phyloP scores from a whole-genome alignment of 139 green algal species.

The Trebouxia sp. region DNA sequence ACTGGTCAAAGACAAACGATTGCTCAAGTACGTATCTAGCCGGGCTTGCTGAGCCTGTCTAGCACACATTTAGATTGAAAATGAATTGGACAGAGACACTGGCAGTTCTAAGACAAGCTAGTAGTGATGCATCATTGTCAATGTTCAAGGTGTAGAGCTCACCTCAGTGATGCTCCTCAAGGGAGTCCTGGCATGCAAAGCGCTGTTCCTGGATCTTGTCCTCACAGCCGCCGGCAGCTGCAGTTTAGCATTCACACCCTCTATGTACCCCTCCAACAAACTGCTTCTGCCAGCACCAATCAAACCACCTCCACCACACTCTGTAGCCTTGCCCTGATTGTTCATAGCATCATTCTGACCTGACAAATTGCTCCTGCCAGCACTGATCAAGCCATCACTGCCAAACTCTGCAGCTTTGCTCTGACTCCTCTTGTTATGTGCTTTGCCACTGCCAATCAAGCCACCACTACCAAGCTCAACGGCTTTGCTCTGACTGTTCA shows the following conservation, averaged over 20 bases:
- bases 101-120: background rate
- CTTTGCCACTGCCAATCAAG: too few relatives aligned
- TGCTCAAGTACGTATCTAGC: too few relatives aligned
- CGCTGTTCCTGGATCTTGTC: background rate
- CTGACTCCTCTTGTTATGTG: too few relatives aligned
- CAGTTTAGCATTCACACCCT: background rate
- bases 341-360: too few relatives aligned
- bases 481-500: too few relatives aligned
- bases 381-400: too few relatives aligned
- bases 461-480: too few relatives aligned
- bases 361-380: too few relatives aligned
- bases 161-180: conserved; percentile 1
- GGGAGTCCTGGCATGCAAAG: background rate
- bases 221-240: conserved; percentile 16
- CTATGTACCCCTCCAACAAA: background rate
- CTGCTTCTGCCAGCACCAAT: background rate
- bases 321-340: background rate
- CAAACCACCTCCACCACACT: background rate
- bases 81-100: background rate
- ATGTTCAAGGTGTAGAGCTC: background rate
- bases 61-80: too few relatives aligned
- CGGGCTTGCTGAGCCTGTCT: too few relatives aligned
- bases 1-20: too few relatives aligned
- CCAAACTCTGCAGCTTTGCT: too few relatives aligned
- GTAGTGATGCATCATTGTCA: background rate